These are phyloP conservation scores for Cylindrotheca fusiformis DNA, from an alignment of 108 stramenopile species.

Conservation along the genomic window DNA sequence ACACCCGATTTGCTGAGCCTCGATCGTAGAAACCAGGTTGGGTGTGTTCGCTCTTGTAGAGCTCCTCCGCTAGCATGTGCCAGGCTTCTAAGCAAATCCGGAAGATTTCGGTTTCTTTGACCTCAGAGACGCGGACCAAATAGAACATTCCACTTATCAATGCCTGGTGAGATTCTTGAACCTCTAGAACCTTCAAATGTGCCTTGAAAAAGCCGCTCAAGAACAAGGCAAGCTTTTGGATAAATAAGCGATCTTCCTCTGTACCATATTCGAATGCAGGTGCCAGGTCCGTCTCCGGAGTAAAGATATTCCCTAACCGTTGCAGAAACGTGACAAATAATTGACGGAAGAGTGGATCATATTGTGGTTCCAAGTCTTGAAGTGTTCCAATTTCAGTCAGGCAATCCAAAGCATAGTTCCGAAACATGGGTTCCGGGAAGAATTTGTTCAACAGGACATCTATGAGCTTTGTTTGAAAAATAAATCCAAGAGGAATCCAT, in stretches of 20 bases:
- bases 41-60: slow-evolving; percentile 83
- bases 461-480: slow-evolving; percentile 95
- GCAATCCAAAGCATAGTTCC: slow-evolving; percentile 95
- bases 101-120: slow-evolving; percentile 97
- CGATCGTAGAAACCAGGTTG: slow-evolving; percentile 29
- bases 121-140: slow-evolving; percentile 92
- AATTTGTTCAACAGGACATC: slow-evolving; percentile 90
- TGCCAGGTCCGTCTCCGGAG: slow-evolving; percentile 82
- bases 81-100: slow-evolving; percentile 98
- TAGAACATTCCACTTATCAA: slow-evolving; percentile 92
- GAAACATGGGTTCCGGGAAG: slow-evolving; percentile 87
- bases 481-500: slow-evolving; percentile 98
- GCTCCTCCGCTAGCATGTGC: slow-evolving; percentile 94
- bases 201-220: slow-evolving; percentile 89
- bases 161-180: slow-evolving; percentile 76
- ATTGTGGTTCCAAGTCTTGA: slow-evolving; percentile 85
- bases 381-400: slow-evolving; percentile 96
- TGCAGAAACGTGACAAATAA: slow-evolving; percentile 81
- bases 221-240: slow-evolving; percentile 95
- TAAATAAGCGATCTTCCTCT: slow-evolving; percentile 92
- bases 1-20: slow-evolving; percentile 35
- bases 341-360: slow-evolving; percentile 85
- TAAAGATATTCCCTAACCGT: slow-evolving; percentile 72
- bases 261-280: slow-evolving; percentile 86
- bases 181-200: slow-evolving; percentile 88